phyloP scores from a whole-genome alignment of 192 early-diverging fungal genomes.

The Backusella tarrabulga region DNA sequence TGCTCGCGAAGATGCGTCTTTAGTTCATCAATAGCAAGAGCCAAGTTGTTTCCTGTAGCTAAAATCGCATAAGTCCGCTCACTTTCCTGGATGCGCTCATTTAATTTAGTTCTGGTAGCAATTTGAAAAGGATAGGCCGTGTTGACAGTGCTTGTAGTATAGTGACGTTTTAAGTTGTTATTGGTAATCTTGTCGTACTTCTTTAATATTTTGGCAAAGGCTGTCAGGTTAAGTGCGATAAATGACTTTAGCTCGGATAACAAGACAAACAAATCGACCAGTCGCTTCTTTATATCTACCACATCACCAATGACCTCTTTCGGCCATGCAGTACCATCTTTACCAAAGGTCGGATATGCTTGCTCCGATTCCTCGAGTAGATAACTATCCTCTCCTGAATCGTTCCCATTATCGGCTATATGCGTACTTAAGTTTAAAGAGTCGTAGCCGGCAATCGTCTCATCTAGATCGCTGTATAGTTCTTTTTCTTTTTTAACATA shows the following conservation, averaged over 20 bases:
- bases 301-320: neutral
- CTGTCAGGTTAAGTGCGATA: conserved; percentile 86
- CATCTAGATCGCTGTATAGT: conserved; percentile 65
- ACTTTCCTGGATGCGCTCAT: conserved; percentile 60
- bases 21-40: conserved; percentile 70
- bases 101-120: conserved; percentile 57
- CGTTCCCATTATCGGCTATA: neutral
- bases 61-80: conserved; percentile 62
- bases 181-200: conserved; percentile 96
- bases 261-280: conserved; percentile 77
- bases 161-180: conserved; percentile 64
- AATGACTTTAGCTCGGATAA: conserved; percentile 86
- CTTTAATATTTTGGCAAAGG: conserved; percentile 93
- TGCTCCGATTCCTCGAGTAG: neutral
- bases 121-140: conserved; percentile 67
- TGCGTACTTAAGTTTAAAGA: neutral
- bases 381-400: neutral
- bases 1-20: conserved; percentile 81
- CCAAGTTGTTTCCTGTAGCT: conserved; percentile 56
- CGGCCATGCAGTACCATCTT: neutral
- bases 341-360: neutral
- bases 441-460: neutral
- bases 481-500: conserved; percentile 83
- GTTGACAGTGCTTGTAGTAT: conserved; percentile 64
- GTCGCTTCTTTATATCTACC: conserved; percentile 30